Percentiles rank a stretch among this genome's conserved stretches.
phyloP scores from a whole-genome alignment of 805 yeast genomes.

The Pichia nanzhaoensis region DNA sequence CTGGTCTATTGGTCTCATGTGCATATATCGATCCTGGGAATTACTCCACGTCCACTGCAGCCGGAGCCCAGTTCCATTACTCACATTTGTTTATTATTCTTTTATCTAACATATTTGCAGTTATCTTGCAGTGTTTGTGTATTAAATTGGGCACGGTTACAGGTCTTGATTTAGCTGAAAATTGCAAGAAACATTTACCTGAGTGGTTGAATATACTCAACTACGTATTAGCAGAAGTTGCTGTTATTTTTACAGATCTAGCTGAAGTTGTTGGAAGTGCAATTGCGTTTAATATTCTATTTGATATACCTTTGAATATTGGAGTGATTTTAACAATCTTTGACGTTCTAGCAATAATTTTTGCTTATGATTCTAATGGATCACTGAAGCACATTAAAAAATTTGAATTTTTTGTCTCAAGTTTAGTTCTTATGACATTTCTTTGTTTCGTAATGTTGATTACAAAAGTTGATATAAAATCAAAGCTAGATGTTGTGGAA shows the following conservation, averaged over 20 bases:
- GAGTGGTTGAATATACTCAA: constrained; percentile 54
- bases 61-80: constrained; percentile 77
- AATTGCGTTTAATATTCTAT: constrained; percentile 69
- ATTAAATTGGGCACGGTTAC: constrained; percentile 85
- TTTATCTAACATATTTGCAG: constrained; percentile 78
- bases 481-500: constrained; percentile 43
- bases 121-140: constrained; percentile 73
- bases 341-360: constrained; percentile 71
- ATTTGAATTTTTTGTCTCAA: constrained; percentile 70
- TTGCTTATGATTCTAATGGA: constrained; percentile 75
- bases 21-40: constrained; percentile 95
- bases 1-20: constrained; percentile 82
- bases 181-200: constrained; percentile 69
- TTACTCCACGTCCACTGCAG: constrained; percentile 81
- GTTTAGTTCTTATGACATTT: constrained; percentile 67
- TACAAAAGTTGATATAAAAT: constrained; percentile 48
- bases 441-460: constrained; percentile 69
- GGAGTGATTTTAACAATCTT: constrained; percentile 78
- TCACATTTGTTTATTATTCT: constrained; percentile 66
- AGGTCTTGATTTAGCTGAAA: constrained; percentile 81
- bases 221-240: constrained; percentile 72
- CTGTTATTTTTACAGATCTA: constrained; percentile 86
- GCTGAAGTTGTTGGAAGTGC: constrained; percentile 96
- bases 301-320: constrained; percentile 60
- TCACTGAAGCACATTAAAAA: constrained; percentile 66